These are phyloP conservation scores for Mycena haematopus DNA, from an alignment of 768 basidiomycete species.

Conservation along the genomic window DNA sequence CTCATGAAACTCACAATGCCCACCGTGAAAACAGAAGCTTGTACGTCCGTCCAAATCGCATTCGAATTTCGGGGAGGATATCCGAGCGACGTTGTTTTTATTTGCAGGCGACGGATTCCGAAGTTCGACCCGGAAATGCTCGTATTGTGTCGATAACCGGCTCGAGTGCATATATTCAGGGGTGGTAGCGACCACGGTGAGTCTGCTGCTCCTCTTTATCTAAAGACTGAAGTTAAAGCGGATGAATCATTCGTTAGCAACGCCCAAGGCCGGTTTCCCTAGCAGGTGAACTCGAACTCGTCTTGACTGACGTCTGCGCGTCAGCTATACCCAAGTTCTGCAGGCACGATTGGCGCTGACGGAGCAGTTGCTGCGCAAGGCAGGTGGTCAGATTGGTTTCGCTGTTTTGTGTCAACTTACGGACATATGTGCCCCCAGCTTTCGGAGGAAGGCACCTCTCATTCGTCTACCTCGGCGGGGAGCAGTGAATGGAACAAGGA, in stretches of 20 bases:
- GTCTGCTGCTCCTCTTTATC: too few species aligned
- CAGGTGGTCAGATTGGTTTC: not conserved
- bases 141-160: conserved; percentile 10
- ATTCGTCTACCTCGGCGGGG: not conserved
- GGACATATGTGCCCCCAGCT: not conserved
- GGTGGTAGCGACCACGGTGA: conserved; percentile 7
- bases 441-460: not conserved
- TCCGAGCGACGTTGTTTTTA: too few species aligned
- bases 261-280: conserved; percentile 5
- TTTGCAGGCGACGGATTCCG: conserved; percentile 23
- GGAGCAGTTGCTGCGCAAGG: conserved; percentile 15
- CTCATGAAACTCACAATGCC: too few species aligned
- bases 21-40: too few species aligned
- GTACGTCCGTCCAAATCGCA: too few species aligned
- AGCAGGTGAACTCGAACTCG: not conserved
- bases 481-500: conserved; percentile 14
- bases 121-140: conserved; percentile 4
- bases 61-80: too few species aligned
- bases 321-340: conserved; percentile 6
- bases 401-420: accelerated
- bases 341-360: conserved; percentile 16
- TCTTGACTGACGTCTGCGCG: too few species aligned
- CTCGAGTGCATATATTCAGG: conserved; percentile 17
- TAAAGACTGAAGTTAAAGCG: too few species aligned
- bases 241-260: not conserved